Evolutionary conservation across 768 basidiomycete genomes (phyloP).

Genomic region (Panaeolus papilionaceus): DNA sequence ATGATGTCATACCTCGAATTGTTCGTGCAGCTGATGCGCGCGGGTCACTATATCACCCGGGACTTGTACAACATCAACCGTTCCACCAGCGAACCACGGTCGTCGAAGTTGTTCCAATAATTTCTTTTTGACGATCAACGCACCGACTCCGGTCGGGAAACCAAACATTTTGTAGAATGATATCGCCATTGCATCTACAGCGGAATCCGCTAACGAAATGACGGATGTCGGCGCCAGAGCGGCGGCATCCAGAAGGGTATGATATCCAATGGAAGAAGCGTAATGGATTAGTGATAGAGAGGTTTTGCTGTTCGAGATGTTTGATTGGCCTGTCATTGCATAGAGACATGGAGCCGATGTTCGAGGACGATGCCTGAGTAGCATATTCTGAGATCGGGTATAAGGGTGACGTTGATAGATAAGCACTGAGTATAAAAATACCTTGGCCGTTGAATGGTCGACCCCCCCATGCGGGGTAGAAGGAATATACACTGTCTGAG

Average conservation of each 20-base stretch:
- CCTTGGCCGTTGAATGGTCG: constrained; percentile 63
- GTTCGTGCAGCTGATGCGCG: constrained; percentile 65
- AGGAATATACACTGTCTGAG: constrained; percentile 66
- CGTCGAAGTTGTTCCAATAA: constrained; percentile 66
- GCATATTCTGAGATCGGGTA: constrained; percentile 49
- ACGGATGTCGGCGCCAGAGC: constrained; percentile 77
- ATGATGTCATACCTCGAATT: constrained; percentile 68
- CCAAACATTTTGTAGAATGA: constrained; percentile 94
- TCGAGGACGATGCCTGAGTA: constrained; percentile 56
- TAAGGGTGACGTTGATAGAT: constrained; percentile 25
- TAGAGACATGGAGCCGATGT: constrained; percentile 64
- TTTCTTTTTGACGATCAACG: constrained; percentile 74
- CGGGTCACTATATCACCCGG: constrained; percentile 74
- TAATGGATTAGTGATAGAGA: constrained; percentile 67
- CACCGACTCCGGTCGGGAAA: constrained; percentile 85
- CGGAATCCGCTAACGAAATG: constrained; percentile 67
- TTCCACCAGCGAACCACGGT: constrained; percentile 88
- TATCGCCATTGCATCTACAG: constrained; percentile 83
- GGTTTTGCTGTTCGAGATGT: constrained; percentile 79
- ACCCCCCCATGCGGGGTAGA: constrained; percentile 72
- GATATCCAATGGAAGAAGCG: constrained; percentile 73
- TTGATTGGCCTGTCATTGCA: constrained; percentile 81
- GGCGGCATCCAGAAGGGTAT: constrained; percentile 82
- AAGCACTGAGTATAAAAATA: constrained; percentile 37
- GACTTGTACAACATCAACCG: constrained; percentile 83